Evolutionary conservation across 2,329 filamentous ascomycete species (phyloP), one percentile per base, ranked within the genome.

Genomic region (Aspergillus neoniger): DNA sequence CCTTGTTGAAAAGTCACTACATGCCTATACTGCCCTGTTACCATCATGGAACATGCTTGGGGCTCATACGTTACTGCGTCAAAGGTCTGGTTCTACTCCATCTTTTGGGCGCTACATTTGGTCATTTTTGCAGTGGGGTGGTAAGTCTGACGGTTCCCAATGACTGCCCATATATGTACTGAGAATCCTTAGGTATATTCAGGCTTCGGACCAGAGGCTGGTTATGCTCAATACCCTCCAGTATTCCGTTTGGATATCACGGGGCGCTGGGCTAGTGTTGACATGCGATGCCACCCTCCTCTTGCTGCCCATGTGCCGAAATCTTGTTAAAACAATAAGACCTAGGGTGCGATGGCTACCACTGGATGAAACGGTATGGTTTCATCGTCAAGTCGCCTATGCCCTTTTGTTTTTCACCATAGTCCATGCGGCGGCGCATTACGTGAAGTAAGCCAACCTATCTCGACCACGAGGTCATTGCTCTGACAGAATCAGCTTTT

Each of bases 301-400:
- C 70, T 80, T 99, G 28, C 83, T 99, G 61, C 95, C 95, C 6
- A 96, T 99, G 82, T 99, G 94, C 82, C 86, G 95, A 68, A 98
- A 94, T 61, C 80, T 98, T 32, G 85, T 99, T 73, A 87, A 91
- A 74, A 90, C 87, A 73, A 77, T 98, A 59, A 86, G 95, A 65
- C 95, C 95, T 25, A 96, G 96, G 81, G 79, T 96, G 65, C 86
- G 87, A 76, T 96, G 90, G 81, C 75, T 98, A 12, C 95, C 95
- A 5, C 84, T 99, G n/a, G 95, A 99, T 72, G 95, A 99, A 80
- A 96, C 92, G 61, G 85, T 93, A 67, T 99, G 92, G 92, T 96
- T 99, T 77, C 95, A 99, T 80, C 86, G 94, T 65, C 95, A 99
- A 77, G 85, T 96, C 47, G 94, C 95, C 17, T 99, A 99, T 74